Base-by-base conservation (phyloP, 768 basidiomycete species). In the Auriculariales sp. region DNA sequence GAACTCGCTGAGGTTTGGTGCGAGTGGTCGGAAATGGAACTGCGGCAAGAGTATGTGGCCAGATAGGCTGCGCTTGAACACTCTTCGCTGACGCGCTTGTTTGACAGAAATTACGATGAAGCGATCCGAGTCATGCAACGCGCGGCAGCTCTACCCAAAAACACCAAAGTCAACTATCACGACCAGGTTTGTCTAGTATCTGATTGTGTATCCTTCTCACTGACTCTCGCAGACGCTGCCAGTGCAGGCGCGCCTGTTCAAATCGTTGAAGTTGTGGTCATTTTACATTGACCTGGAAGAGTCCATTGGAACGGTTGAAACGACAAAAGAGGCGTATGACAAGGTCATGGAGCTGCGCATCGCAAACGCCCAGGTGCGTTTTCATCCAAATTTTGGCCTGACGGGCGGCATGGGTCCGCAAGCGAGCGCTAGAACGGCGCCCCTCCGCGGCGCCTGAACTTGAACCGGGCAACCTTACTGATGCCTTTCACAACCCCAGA, bases 1-100 rank as follows among this genome's bases (percentile, higher is more conserved):
- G 95, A 99, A 58, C 73, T 99, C 22, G 95, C 95, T 0, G 95
- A 98, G 63, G 77, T 97, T 12, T 99, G 95, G 95, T 97, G 93
- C 59, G 95, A 98, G 66, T 98, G 95, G 94, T 80, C 95, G 5
- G 95, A 99, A 66, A 81, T 98, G 83, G 95, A 99, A 62, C 73
- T 98, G 46, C 79, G 94, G 35, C 83, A 92, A 46, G 93, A 94
- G 93, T 93, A 67, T 58, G 88, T 73, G 4, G 29, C 49, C 44
- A 15, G 29, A 17, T 45, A n/a, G n/a, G n/a, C n/a, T n/a, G 30
- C 17, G 5, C 30, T 34, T 27, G 9, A 14, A 14, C 28, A 25
- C 28, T 30, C 3, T 28, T 12, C 35, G 15, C 54, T 30, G 19
- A 62, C 5, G 63, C 33, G 25, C 50, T 22, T 49, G 17, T 22